phyloP scores from a whole-genome alignment of 768 basidiomycete species.

The Boletus insuetus region DNA sequence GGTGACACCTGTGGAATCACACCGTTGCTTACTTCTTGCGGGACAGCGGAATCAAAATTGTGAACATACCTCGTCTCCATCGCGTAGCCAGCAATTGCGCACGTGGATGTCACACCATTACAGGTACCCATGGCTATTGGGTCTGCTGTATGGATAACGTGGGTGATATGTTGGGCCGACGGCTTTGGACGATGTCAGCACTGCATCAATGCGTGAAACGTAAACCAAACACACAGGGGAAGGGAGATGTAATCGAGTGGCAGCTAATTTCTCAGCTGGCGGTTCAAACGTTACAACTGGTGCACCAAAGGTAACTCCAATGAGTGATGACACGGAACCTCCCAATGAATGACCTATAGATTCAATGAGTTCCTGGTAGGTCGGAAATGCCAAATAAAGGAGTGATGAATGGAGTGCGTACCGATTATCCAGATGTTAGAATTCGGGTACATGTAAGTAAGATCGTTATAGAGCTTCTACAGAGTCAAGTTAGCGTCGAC shows the following conservation, averaged over 20 bases:
- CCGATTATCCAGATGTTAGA: slow-evolving; percentile 89
- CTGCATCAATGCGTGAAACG: background rate
- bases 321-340: slow-evolving; percentile 77
- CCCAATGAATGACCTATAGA: slow-evolving; percentile 72
- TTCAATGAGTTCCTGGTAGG: background rate
- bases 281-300: slow-evolving; percentile 92
- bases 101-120: slow-evolving; percentile 71
- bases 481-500: background rate
- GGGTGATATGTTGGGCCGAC: slow-evolving; percentile 71
- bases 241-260: slow-evolving; percentile 81
- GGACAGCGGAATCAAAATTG: background rate
- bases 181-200: slow-evolving; percentile 42
- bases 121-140: slow-evolving; percentile 88
- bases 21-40: background rate
- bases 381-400: background rate
- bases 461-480: slow-evolving; percentile 90
- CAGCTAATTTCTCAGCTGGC: slow-evolving; percentile 69
- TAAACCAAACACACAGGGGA: slow-evolving; percentile 57
- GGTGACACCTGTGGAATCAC: slow-evolving; percentile 62
- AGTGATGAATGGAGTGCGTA: slow-evolving; percentile 9
- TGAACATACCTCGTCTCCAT: slow-evolving; percentile 59
- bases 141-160: slow-evolving; percentile 92
- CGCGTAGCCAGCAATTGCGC: slow-evolving; percentile 83
- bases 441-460: slow-evolving; percentile 86
- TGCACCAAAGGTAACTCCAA: slow-evolving; percentile 88